Evolutionary conservation across 768 basidiomycete genomes (phyloP).

Genomic region (Termitomyces sp.): DNA sequence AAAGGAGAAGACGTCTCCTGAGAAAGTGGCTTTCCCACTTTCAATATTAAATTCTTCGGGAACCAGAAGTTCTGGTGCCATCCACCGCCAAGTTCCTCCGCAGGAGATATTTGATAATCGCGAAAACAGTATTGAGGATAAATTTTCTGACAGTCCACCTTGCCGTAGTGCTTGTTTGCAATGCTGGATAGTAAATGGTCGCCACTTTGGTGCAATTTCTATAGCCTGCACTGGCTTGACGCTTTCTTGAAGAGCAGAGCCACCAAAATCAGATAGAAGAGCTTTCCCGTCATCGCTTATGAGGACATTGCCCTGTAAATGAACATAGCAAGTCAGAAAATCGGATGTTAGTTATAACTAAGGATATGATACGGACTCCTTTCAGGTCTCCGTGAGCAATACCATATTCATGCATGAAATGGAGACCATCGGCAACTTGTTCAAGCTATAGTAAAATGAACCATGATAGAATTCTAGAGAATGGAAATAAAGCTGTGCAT

Average conservation of each 20-base stretch:
- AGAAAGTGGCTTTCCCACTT: conserved; percentile 16
- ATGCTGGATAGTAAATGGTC: neutral
- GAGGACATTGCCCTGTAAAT: conserved; percentile 10
- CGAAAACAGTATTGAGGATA: conserved; percentile 2
- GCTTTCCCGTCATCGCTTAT: conserved; percentile 10
- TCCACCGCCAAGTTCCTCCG: conserved; percentile 24
- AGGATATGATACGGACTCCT: conserved; percentile 17
- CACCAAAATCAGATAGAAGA: conserved; percentile 11
- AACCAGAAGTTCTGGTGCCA: conserved; percentile 22
- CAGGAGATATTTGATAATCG: conserved; percentile 12
- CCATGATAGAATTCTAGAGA: neutral
- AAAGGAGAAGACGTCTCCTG: conserved; percentile 25
- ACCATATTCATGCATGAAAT: conserved; percentile 19
- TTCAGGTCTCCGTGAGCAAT: conserved; percentile 39
- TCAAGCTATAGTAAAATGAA: conserved; percentile 16
- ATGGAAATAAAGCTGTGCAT: neutral
- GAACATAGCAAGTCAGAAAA: neutral
- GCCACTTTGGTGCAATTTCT: neutral
- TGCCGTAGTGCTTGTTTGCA: neutral
- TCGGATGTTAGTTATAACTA: neutral
- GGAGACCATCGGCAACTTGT: conserved; percentile 23
- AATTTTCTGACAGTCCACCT: conserved; percentile 1
- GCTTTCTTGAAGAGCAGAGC: conserved; percentile 6
- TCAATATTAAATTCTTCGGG: conserved; percentile 10
- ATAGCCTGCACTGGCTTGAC: neutral